Base-by-base conservation (phyloP, 805 yeast genomes). In the Candida chilensis region DNA sequence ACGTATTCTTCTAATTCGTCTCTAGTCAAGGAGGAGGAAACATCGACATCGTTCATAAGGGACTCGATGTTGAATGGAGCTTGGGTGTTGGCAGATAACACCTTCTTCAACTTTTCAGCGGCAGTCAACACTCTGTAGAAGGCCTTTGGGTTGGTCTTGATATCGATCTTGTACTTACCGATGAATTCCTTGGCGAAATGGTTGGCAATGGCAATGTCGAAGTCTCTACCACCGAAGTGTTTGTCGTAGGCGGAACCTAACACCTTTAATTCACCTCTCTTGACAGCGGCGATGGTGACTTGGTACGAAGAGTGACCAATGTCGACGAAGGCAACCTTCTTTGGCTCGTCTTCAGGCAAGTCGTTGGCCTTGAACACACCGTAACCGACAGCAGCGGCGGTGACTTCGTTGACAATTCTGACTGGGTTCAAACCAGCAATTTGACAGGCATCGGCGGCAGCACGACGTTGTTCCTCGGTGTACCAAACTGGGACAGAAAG, bases 371-470 rank as follows among this genome's bases (percentile, higher is more conserved):
- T 88, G 81, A 92, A 92, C 37, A 92, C 96, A 71, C 98, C 98
- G 68, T 92, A 94, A 47, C 96, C 94, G 42, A 92, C 95, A 49
- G 96, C 97, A 38, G 98, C 98, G 37, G 98, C 97, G 35, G 97
- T 88, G 43, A 84, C 80, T 59, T 92, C 99, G 60, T 92, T 92
- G 47, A 92, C 95, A 41, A 92, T 78, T 74, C 98, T 84, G 37
- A 92, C 96, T 37, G 98, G 97, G 78, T 92, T 92, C 53, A 92
- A 73, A 40, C 95, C 95, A 36, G 98, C 97, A 56, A 92, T 83
- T 55, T 71, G 74, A 51, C 95, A 90, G 35, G 98, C 96, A 56
- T 92, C 97, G 37, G 86, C 71, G 42, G 92, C 79, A 39, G 96
- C 95, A 50, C 95, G 86, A 65, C 98, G 88, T 69, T 92, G 97